Base-by-base conservation (phyloP, 768 basidiomycete genomes). In the Pholiota conissans region DNA sequence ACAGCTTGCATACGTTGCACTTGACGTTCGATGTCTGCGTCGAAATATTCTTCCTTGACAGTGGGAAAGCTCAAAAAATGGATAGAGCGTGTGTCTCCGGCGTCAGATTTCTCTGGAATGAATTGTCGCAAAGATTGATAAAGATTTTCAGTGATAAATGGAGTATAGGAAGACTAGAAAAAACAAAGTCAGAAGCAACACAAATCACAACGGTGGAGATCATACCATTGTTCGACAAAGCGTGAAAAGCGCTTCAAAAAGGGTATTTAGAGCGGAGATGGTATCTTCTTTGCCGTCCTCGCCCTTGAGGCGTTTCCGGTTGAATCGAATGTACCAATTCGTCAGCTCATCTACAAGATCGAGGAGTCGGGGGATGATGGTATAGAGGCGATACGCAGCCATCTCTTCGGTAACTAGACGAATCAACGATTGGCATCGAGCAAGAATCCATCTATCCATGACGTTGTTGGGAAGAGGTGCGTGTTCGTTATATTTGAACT, bases 301-400 rank as follows among this genome's bases (percentile, higher is more conserved):
- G 45, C 97, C 97, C 80, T 99, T 99, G 59, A 99, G 77, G 14
- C 97, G 84, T 63, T 89, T 89, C 42, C 97, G 87, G 74, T 99
- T 99, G 79, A 98, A 98, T 48, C 97, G 93, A 69, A 99, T 98
- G 74, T 99, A 99, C 95, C 95, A 98, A 70, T 99, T 99, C 20
- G 97, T 99, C 58, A 98, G 80, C 72, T 98, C 97, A 63, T 96
- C 93, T 28, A 99, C 83, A 57, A 99, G 86, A 61, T 91, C 90
- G 57, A 98, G 79, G 39, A 98, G 79, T 30, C 93, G 86, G n/a
- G 95, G 95, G 61, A 98, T 93, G 77, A 99, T 91, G 61, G 94
- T 98, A 75, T 98, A 98, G 13, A 99, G 83, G 61, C 95, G 84
- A 74, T 99, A 99, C 16, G 95, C 93, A 11, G 90, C 89, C 97